phyloP scores from a whole-genome alignment of 2,329 filamentous ascomycete genomes.

The Nannizzia gypsea region DNA sequence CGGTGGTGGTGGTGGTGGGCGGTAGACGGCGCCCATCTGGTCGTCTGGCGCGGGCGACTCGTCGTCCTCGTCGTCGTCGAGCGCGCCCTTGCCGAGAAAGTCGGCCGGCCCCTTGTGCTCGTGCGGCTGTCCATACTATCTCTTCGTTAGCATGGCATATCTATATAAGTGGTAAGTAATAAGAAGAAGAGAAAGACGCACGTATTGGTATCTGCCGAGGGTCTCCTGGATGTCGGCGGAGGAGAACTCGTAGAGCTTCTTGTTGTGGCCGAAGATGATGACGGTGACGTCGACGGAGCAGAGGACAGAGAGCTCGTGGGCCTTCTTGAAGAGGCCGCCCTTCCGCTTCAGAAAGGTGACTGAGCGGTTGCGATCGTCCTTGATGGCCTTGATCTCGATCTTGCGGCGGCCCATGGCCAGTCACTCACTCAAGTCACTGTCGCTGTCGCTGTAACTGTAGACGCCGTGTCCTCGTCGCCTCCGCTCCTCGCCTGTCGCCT shows the following conservation, averaged over 20 bases:
- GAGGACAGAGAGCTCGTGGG: conserved; percentile 92
- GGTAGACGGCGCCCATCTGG: conserved; percentile 30
- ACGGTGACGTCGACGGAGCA: conserved; percentile 98
- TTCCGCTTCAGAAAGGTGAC: conserved; percentile 98
- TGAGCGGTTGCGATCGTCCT: conserved; percentile 93
- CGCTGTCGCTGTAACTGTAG: no score
- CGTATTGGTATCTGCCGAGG: conserved; percentile 78
- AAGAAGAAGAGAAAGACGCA: conserved; percentile 42
- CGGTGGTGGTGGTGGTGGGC: conserved; percentile 31
- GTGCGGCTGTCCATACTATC: conserved; percentile 76
- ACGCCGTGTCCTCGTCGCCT: no score
- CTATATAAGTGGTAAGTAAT: no score
- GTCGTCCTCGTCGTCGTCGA: conserved; percentile 73
- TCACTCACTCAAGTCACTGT: neutral
- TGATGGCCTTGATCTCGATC: conserved; percentile 99
- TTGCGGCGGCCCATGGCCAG: conserved; percentile 75
- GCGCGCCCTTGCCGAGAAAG: conserved; percentile 66
- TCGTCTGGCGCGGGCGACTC: conserved; percentile 64
- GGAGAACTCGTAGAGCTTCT: conserved; percentile 97
- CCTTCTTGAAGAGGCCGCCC: conserved; percentile 98
- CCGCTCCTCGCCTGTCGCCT: no score
- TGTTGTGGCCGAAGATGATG: conserved; percentile 97
- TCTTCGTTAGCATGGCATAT: neutral
- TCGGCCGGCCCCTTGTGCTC: conserved; percentile 94
- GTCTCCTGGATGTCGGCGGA: conserved; percentile 88